Evolutionary conservation across 2,329 filamentous ascomycete species (phyloP), one percentile per base, ranked within the genome.

Genomic region (Elsinoe perseae): DNA sequence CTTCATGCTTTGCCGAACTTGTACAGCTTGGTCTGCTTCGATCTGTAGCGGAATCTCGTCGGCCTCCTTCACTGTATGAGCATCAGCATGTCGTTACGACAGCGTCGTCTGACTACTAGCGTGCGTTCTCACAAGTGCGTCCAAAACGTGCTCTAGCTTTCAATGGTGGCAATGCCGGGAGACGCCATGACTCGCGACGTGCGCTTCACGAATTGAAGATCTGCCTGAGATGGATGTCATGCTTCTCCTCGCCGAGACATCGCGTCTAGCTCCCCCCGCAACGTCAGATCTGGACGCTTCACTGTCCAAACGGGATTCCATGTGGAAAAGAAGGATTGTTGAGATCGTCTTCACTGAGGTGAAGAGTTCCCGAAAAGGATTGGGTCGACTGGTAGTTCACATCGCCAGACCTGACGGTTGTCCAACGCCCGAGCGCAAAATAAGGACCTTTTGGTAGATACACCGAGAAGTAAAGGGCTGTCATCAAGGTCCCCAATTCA

Each of bases 201-300:
- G 25, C 25, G 14, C 25, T n/a, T n/a, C 14, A 30, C 23, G 9
- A 50, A 27, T 25, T 30, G 6, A 14, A 30, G 44, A 50, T 50
- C 44, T 16, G 44, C 44, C 25, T 20, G n/a, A 30, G 7, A 32
- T 50, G 44, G 7, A 32, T 50, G 44, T 30, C 44, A 50, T 30
- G 44, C 44, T 30, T 25, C 23, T 25, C 25, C 25, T 50, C 44
- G 44, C 25, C 27, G 44, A 50, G 44, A 52, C 28, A 38, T 20
- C 38, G 38, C 18, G 6, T 43, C 38, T 43, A 43, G 38, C n/a
- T 43, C 38, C 38, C 44, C 48, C 48, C 48, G 48, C 48, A 52
- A 52, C 48, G 48, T 52, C 48, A 52, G 48, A 38, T 38, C 48
- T 52, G 28, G 32, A 25, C 28, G n/a, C n/a, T 20, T 20, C 12